Percentiles rank a stretch among this genome's conserved stretches.
phyloP scores from a whole-genome alignment of 139 green algal genomes.

The Chlorella ohadii region DNA sequence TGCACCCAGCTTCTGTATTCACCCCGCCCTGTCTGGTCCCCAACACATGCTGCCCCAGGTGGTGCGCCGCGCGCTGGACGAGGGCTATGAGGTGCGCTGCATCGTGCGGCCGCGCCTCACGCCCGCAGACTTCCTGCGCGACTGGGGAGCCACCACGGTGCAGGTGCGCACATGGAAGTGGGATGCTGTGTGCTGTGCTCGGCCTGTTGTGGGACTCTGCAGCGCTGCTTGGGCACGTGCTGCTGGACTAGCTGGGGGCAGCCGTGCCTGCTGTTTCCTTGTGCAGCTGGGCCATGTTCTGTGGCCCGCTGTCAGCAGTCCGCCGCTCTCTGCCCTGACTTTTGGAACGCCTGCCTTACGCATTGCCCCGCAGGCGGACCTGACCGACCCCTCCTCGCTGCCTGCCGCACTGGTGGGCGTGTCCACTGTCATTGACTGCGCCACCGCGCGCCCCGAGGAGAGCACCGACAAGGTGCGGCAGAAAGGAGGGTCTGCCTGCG shows the following conservation, averaged over 20 bases:
- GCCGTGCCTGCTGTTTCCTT: too few relatives aligned
- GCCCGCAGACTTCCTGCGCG: constrained; percentile 97
- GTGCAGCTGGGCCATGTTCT: too few relatives aligned
- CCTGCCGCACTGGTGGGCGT: constrained; percentile 97
- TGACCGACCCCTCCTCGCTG: constrained; percentile 91
- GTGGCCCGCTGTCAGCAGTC: too few relatives aligned
- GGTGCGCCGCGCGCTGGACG: constrained; percentile 94
- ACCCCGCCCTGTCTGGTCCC: too few relatives aligned
- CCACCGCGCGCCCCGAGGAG: constrained; percentile 97
- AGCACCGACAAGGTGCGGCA: constrained; percentile 64
- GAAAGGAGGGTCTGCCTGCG: not conserved
- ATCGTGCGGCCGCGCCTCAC: constrained; percentile 91
- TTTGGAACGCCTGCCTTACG: too few relatives aligned
- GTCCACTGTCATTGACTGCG: constrained; percentile 96
- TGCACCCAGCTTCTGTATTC: too few relatives aligned
- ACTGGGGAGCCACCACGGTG: constrained; percentile 97
- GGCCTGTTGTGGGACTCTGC: too few relatives aligned
- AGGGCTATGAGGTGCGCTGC: constrained; percentile 98
- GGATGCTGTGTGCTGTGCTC: constrained; percentile 49
- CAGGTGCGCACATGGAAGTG: too few relatives aligned
- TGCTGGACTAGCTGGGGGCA: too few relatives aligned
- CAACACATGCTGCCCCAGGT: constrained; percentile 63
- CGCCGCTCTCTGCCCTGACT: too few relatives aligned
- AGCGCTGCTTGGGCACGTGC: too few relatives aligned
- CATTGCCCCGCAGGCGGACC: constrained; percentile 75